Evolutionary conservation across 208 protist genomes (phyloP).

Genomic region (Trypanosoma avium): DNA sequence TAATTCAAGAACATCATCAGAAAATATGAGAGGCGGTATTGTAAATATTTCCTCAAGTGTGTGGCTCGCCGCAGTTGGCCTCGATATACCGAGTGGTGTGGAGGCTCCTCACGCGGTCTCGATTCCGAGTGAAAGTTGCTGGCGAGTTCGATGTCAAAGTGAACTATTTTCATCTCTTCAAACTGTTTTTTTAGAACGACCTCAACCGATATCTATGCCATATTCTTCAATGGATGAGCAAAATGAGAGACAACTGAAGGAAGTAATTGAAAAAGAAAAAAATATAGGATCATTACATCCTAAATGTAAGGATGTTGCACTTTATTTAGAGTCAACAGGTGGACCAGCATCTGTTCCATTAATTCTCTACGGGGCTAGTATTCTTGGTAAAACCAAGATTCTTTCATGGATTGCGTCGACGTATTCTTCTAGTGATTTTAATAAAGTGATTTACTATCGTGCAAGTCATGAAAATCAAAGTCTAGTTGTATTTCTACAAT

Average conservation of each 20-base stretch:
- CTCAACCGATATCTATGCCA: slow-evolving; percentile 13
- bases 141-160: slow-evolving; percentile 64
- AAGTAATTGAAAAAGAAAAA: slow-evolving; percentile 20
- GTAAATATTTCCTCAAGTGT: slow-evolving; percentile 27
- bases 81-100: slow-evolving; percentile 16
- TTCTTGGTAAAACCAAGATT: slow-evolving; percentile 57
- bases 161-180: slow-evolving; percentile 58
- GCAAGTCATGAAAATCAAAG: slow-evolving; percentile 43
- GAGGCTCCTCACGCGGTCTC: slow-evolving; percentile 28
- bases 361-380: slow-evolving; percentile 62
- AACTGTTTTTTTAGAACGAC: slow-evolving; percentile 45
- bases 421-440: slow-evolving; percentile 7
- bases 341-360: slow-evolving; percentile 53
- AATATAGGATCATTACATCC: slow-evolving; percentile 32
- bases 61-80: slow-evolving; percentile 51
- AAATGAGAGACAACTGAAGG: slow-evolving; percentile 7
- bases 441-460: slow-evolving; percentile 39
- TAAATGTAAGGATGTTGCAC: slow-evolving; percentile 37
- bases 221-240: neutral
- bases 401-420: slow-evolving; percentile 49
- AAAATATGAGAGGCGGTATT: neutral
- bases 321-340: slow-evolving; percentile 39
- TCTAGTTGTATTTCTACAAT: slow-evolving; percentile 57
- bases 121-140: slow-evolving; percentile 27
- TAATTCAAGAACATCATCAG: slow-evolving; percentile 15